These are phyloP conservation scores for Neofusicoccum ribis DNA, from an alignment of 2,329 filamentous ascomycete species.

Conservation along the genomic window DNA sequence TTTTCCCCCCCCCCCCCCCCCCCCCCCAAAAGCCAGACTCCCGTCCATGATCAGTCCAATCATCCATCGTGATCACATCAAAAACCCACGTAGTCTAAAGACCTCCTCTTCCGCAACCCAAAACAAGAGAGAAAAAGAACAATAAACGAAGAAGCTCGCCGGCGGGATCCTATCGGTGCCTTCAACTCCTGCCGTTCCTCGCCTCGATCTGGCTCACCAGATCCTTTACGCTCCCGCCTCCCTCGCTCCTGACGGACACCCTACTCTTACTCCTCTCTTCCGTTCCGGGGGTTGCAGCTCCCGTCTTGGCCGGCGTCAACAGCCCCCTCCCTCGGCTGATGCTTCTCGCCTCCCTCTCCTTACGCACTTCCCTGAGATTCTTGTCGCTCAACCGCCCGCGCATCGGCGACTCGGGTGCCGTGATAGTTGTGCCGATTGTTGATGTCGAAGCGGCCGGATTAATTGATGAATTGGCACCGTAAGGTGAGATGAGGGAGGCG, in stretches of 20 bases:
- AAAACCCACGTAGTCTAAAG: too few species aligned
- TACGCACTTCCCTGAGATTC: not conserved
- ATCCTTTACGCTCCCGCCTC: slow-evolving; percentile 11
- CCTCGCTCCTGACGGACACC: not conserved
- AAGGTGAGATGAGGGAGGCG: not conserved
- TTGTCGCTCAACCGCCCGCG: not conserved
- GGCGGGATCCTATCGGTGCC: not conserved
- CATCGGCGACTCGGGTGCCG: not conserved
- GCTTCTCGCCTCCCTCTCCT: not conserved
- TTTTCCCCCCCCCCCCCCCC: too few species aligned
- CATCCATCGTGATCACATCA: too few species aligned
- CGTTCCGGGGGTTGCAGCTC: slow-evolving; percentile 14
- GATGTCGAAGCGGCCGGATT: not conserved
- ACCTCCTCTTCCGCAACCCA: not conserved
- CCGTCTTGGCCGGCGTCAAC: slow-evolving; percentile 27
- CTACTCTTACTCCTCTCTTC: slow-evolving; percentile 19
- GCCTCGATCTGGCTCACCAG: slow-evolving; percentile 5
- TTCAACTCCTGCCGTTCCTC: not conserved
- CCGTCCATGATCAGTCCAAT: too few species aligned
- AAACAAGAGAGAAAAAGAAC: not conserved
- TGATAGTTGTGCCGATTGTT: not conserved
- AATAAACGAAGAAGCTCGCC: too few species aligned
- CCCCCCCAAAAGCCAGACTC: too few species aligned
- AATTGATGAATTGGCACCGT: not conserved
- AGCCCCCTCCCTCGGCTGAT: slow-evolving; percentile 29